Evolutionary conservation across 768 basidiomycete species (phyloP).

Genomic region (Suillus tomentosus): DNA sequence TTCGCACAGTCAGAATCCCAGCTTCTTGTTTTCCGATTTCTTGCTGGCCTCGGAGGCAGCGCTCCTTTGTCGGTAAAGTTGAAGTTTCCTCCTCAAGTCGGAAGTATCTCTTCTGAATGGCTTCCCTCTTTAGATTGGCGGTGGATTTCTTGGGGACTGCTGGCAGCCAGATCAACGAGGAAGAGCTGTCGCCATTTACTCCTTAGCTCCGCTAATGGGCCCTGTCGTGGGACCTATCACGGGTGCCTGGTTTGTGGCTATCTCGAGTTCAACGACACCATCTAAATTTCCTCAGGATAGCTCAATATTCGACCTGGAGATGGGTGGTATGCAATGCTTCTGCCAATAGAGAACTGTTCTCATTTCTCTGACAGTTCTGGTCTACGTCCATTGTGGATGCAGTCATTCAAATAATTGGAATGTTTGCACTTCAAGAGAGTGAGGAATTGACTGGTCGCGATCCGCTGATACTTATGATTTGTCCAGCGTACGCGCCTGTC

Average conservation of each 20-base stretch:
- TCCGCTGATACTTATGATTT: constrained; percentile 18
- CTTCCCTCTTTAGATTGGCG: constrained; percentile 48
- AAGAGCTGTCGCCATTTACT: constrained; percentile 62
- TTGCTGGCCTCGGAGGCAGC: constrained; percentile 72
- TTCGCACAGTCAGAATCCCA: constrained; percentile 61
- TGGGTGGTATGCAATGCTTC: constrained; percentile 55
- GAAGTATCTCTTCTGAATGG: not conserved
- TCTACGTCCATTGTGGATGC: constrained; percentile 61
- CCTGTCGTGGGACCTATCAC: constrained; percentile 65
- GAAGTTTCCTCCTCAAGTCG: not conserved
- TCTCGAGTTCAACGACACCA: not conserved
- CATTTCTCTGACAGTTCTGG: constrained; percentile 52
- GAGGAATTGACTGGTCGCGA: constrained; percentile 20
- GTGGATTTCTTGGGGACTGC: constrained; percentile 65
- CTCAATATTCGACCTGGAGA: constrained; percentile 64
- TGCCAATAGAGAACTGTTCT: not conserved
- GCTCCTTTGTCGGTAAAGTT: constrained; percentile 55
- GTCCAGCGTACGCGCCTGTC: constrained; percentile 30
- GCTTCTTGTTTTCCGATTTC: constrained; percentile 67
- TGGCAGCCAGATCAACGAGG: constrained; percentile 66
- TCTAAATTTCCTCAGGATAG: constrained; percentile 39
- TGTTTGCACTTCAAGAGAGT: constrained; percentile 69
- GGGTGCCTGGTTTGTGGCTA: constrained; percentile 51
- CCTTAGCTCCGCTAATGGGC: constrained; percentile 65
- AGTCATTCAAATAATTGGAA: constrained; percentile 53